Evolutionary conservation across 1,139 yeast genomes (phyloP).

Genomic region (Candida glucosophila): DNA sequence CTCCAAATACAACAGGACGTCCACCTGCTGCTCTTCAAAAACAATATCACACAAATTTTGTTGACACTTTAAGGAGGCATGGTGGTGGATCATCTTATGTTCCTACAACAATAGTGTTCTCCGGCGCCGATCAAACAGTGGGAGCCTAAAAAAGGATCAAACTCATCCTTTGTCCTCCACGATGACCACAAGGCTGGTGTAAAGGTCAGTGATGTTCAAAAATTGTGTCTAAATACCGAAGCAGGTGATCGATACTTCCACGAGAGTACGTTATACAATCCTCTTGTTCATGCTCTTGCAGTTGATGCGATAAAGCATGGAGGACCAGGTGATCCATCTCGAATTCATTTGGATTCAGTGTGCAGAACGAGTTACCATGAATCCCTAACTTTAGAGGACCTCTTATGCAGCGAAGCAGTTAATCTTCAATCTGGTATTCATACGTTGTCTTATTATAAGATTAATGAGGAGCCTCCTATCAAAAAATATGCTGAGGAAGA

Average conservation of each 20-base stretch:
- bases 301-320: constrained; percentile 1
- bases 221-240: constrained; percentile 1
- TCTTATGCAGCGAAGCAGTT: constrained; percentile 1
- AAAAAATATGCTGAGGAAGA: too few species aligned
- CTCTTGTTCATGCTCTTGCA: constrained; percentile 2
- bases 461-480: background rate
- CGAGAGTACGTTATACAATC: constrained; percentile 2
- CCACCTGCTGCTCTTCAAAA: constrained; percentile 3
- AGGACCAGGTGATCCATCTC: background rate
- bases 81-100: constrained; percentile 3
- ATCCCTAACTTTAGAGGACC: constrained; percentile 1
- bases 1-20: too few species aligned
- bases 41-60: constrained; percentile 1
- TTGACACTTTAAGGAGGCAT: constrained; percentile 1
- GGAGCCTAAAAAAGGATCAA: constrained; percentile 2
- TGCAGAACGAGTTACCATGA: constrained; percentile 2
- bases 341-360: background rate
- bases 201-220: constrained; percentile 1
- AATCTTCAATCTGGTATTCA: background rate
- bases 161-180: constrained; percentile 2
- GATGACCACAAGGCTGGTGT: constrained; percentile 2
- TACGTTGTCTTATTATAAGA: background rate
- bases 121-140: constrained; percentile 2
- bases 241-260: constrained; percentile 2
- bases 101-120: constrained; percentile 3